Base-by-base conservation (phyloP, 306 rosid species). In the Lotus japonicus region DNA sequence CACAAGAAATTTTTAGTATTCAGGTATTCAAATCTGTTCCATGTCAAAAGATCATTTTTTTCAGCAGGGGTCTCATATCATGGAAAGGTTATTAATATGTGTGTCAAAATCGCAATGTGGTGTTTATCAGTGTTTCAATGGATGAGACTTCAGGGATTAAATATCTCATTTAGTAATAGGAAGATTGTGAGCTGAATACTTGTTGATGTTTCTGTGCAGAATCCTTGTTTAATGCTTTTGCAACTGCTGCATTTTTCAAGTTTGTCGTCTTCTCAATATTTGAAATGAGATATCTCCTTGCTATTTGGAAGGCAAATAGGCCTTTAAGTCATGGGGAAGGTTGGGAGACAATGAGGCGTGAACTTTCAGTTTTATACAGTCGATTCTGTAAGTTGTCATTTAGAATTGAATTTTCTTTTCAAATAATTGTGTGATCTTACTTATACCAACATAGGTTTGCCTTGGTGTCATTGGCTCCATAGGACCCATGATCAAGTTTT, bases 221-320 rank as follows among this genome's bases (percentile, higher is more conserved):
- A 73, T 92, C 98, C 75, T 83, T 92, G 62, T 92, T 92, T 59
- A 90, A 90, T 83, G 98, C 97, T 66, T 92, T 92, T 83, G 98
- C 98, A 39, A 92, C 96, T 48, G 98, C 97, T 28, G 96, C 98
- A 17, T 90, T 92, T 82, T 92, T 92, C 94, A 90, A 92, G 84
- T 92, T 92, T 36, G 96, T 92, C 4, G 94, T 88, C 58, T 90
- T 92, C 87, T 92, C 98, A 44, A 86, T 92, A 69, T 92, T 92
- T 58, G 98, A 92, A 88, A 88, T 88, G 98, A 86, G 98, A 81
- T 92, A 92, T 78, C 98, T 92, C 64, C 96, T 92, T 77, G 96
- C 87, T 11, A 92, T 92, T 77, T 92, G 98, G 98, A 92, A 90
- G 81, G 98, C 98, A 68, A 85, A 64, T 76, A 80, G 96, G 82